Base-by-base conservation (phyloP, 345 rosid species). In the Sapria himalayana region DNA sequence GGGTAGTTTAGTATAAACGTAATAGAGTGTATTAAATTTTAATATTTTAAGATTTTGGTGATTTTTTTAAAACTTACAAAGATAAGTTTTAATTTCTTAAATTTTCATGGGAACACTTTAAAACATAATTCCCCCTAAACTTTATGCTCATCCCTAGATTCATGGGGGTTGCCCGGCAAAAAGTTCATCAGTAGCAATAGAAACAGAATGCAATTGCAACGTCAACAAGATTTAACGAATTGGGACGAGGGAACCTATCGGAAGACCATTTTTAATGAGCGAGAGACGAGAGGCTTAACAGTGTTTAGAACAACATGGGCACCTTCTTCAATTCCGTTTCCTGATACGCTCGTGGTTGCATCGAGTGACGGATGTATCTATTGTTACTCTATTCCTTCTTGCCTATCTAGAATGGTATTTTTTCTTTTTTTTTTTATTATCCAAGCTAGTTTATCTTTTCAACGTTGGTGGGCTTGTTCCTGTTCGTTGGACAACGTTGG, bases 171-270 rank as follows among this genome's bases (percentile, higher is more conserved):
- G 9, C 7, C 9, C 31, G 9, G 5, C 31, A 9, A 9, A 25
- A 9, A 5, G 9, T 9, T 25, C 31, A 9, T 9, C 31, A 9
- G 31, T 9, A 9, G 31, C 7, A 25, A 25, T 5, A 5, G 9
- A 3, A n/a, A 32, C 36, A n/a, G 36, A 10, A 32, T n/a, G 14
- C 2, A n/a, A 14, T 29, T 20, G 21, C 16, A 43, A 25, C 34
- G 4, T 19, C 20, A 14, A 19, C n/a, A n/a, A 35, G 85, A 79
- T 55, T 78, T 85, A 18, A 74, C 74, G 11, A 62, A 66, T 24
- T 89, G 98, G 94, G 73, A 82, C 49, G 91, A 76, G 44, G 63
- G 66, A 36, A 62, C 64, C 10, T 82, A 89, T 61, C 69, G 78
- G 56, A 75, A 70, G 41, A 56, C 69, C 60, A 64, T 82, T 19